These are phyloP conservation scores for Calonectria leucothoes DNA, from an alignment of 2,329 filamentous ascomycete species.

Conservation along the genomic window DNA sequence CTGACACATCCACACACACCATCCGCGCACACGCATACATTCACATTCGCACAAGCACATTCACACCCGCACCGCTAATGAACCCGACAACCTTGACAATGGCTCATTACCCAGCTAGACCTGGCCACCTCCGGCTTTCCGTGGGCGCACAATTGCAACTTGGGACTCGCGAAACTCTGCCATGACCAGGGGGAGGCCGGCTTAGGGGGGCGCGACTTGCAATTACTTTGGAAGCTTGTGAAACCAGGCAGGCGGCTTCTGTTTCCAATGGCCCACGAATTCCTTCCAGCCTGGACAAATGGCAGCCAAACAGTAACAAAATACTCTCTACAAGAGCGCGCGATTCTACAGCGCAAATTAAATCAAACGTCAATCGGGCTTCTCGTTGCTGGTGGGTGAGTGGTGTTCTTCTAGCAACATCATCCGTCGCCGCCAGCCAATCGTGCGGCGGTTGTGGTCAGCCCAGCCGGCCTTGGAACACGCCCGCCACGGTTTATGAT, in stretches of 20 bases:
- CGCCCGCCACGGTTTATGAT: conserved; percentile 15
- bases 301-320: conserved; percentile 17
- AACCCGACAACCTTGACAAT: conserved; percentile 30
- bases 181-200: background rate
- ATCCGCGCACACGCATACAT: conserved; percentile 27
- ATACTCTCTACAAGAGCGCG: conserved; percentile 15
- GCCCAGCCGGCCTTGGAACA: conserved; percentile 23
- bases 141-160: conserved; percentile 31
- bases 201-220: background rate
- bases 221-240: background rate
- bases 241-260: conserved; percentile 17
- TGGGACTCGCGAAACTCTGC: conserved; percentile 9
- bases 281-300: background rate
- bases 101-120: conserved; percentile 33
- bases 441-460: conserved; percentile 31
- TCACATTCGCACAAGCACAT: conserved; percentile 13
- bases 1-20: conserved; percentile 23
- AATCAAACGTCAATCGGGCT: conserved; percentile 25
- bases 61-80: conserved; percentile 33
- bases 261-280: conserved; percentile 22
- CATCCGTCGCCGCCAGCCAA: conserved; percentile 35
- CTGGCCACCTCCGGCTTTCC: conserved; percentile 14
- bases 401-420: conserved; percentile 13
- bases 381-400: conserved; percentile 10
- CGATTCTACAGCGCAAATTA: conserved; percentile 9